Evolutionary conservation across 2,329 filamentous ascomycete genomes (phyloP), one percentile per base, ranked within the genome.

Genomic region (Aspergillus floridensis): DNA sequence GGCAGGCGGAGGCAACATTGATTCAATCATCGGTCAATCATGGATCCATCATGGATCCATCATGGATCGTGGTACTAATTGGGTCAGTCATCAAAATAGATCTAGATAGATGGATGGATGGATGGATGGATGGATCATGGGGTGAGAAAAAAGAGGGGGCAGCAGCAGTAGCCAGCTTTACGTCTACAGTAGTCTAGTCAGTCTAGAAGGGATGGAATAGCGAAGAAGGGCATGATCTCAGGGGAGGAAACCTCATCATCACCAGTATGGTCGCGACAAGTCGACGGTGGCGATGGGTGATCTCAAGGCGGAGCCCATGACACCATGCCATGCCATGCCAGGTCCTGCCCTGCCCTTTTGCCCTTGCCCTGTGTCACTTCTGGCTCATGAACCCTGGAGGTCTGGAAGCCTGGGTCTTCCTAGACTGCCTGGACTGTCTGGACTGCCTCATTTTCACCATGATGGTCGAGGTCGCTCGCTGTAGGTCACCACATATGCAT

Each of bases 401-500:
- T 19, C 38, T 44, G 38, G 38, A 44, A 16, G 38, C 38, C 38
- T 44, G 38, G 38, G 38, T 29, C 26, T 29, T 29, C 26, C 26
- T 29, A 29, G 38, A n/a, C 38, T n/a, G 38, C 38, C 16, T 16
- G 38, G 16, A 41, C 38, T n/a, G 16, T 14, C 7, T 16, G 14
- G 29, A 53, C 56, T 53, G 56, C 56, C 56, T 58, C 56, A 58
- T 58, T 58, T 41, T 53, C 49, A 58, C 32, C 8, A 12, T 22
- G 19, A 16, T 22, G 24, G 55, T 50, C 8, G 51, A 53, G 35
- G 35, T 24, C 38, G 22, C 22, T 53, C 38, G 22, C 35, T 53
- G 50, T 52, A 44, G 35, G 50, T 53, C 50, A 53, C 50, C 32
- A 47, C 51, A 55, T 24, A 32, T 47, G 53, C 53, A 55, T 29